A percentile compares a stretch with the other conserved stretches of the same genome.
These are phyloP conservation scores for Rhodotorula glutinis DNA, from an alignment of 1,284 basidiomycete genomes.

Conservation along the genomic window DNA sequence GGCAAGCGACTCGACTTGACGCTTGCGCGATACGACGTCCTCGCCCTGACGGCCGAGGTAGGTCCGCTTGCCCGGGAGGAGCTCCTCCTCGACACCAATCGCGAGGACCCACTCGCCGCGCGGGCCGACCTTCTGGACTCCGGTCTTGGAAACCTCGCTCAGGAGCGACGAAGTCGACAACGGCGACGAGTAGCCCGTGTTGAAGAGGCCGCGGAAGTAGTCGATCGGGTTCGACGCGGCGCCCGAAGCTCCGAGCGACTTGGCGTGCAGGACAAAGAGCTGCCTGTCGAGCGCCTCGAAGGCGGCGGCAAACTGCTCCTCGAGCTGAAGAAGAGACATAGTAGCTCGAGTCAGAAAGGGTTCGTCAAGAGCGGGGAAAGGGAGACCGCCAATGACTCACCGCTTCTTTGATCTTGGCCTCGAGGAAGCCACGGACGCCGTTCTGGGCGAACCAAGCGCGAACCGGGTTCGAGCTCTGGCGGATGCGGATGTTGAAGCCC, in stretches of 20 bases:
- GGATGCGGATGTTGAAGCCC: slow-evolving; percentile 43
- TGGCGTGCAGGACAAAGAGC: slow-evolving; percentile 50
- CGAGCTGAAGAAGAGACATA: slow-evolving; percentile 18
- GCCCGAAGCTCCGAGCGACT: slow-evolving; percentile 52
- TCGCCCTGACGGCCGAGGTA: slow-evolving; percentile 21
- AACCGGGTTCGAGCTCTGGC: slow-evolving; percentile 44
- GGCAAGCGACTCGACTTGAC: slow-evolving; percentile 25
- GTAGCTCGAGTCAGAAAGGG: no score
- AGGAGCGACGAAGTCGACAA: slow-evolving; percentile 40
- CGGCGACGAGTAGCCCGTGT: slow-evolving; percentile 41
- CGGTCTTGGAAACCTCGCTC: slow-evolving; percentile 42
- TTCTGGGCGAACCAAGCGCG: slow-evolving; percentile 44
- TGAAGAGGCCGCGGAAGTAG: slow-evolving; percentile 53
- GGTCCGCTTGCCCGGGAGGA: slow-evolving; percentile 49
- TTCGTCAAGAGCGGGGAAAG: no score
- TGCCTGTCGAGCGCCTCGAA: slow-evolving; percentile 30
- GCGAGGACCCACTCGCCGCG: slow-evolving; percentile 52
- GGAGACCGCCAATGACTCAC: slow-evolving; percentile 20
- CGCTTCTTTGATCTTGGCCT: slow-evolving; percentile 39
- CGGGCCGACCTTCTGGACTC: slow-evolving; percentile 52
- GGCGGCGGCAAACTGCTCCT: slow-evolving; percentile 30
- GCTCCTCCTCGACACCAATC: slow-evolving; percentile 52
- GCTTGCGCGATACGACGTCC: slow-evolving; percentile 31
- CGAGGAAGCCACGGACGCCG: slow-evolving; percentile 40
- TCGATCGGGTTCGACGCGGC: slow-evolving; percentile 48